Conservation (phyloP, 2,329 filamentous ascomycete species). For the Fusarium incarnatum region DNA sequence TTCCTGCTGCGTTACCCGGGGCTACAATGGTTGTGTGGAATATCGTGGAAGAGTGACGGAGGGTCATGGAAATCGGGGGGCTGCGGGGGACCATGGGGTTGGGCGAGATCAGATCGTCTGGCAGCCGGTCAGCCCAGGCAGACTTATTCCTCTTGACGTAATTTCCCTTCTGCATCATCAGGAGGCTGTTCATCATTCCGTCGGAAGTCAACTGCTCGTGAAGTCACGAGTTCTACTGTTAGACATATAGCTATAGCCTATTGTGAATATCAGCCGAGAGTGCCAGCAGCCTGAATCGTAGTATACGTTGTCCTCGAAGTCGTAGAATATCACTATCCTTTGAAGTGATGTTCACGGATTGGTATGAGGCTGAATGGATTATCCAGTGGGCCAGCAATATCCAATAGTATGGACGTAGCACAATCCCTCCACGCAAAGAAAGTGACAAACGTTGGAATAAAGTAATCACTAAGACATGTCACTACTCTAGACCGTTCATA, state of each 20-base stretch:
- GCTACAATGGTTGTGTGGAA: background rate
- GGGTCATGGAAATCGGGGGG: background rate
- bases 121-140: background rate
- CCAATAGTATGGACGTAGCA: background rate
- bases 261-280: no score
- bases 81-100: background rate
- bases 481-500: background rate
- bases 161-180: background rate
- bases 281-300: background rate
- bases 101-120: background rate
- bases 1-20: background rate
- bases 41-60: conserved; percentile 12
- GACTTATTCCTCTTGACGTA: background rate
- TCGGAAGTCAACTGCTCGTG: background rate
- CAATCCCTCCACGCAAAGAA: background rate
- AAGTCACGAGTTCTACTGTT: background rate
- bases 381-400: background rate
- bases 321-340: background rate
- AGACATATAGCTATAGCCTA: background rate
- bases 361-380: background rate
- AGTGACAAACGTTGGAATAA: conserved; percentile 11
- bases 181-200: background rate
- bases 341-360: background rate
- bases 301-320: no score
- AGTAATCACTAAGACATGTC: background rate